Base-by-base conservation (phyloP, 2,329 filamentous ascomycete species). In the Lecanicillium sp. region DNA sequence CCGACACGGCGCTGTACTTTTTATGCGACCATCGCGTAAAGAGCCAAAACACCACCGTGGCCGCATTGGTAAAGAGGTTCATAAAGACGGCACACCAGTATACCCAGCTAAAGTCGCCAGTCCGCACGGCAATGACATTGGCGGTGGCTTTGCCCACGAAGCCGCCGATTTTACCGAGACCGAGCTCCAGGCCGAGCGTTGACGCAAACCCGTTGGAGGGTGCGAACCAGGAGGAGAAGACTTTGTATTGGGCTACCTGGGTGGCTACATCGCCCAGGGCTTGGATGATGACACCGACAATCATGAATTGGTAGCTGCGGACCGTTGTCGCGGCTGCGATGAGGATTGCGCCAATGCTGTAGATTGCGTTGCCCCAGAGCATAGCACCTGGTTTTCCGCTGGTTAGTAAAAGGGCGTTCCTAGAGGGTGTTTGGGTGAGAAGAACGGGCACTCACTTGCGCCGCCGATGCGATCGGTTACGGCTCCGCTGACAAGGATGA, bases 201-300 rank as follows among this genome's bases (percentile, higher is more conserved):
- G 74, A 75, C 0, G 75, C 77, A 48, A 80, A 80, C 2, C 76
- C 76, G 40, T 73, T 68, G 7, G 65, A 74, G 0, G 76, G 77
- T 0, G 75, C 64, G 44, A 80, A 80, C 76, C 76, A 80, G 0
- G 73, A 76, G 0, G 73, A 77, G 47, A 80, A 80, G 44, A 80
- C 70, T 43, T 79, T 78, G 52, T 80, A 80, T 50, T 80, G 75
- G 1, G 77, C 77, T 20, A 79, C 65, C 46, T 80, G 75, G 0
- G 77, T 80, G 0, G 76, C 72, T 15, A 79, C 75, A 43, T 80
- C 76, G n/a, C 76, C 76, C 0, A 80, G 54, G 0, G 75, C 67
- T 19, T 71, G 63, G 11, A 80, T 55, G 2, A 80, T 59, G 27
- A 67, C 57, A 2, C 74, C 76, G 13, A 63, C 65, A 28, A 80